phyloP scores from a whole-genome alignment of 2,329 filamentous ascomycete genomes.

The Endoconidiophora laricicola region DNA sequence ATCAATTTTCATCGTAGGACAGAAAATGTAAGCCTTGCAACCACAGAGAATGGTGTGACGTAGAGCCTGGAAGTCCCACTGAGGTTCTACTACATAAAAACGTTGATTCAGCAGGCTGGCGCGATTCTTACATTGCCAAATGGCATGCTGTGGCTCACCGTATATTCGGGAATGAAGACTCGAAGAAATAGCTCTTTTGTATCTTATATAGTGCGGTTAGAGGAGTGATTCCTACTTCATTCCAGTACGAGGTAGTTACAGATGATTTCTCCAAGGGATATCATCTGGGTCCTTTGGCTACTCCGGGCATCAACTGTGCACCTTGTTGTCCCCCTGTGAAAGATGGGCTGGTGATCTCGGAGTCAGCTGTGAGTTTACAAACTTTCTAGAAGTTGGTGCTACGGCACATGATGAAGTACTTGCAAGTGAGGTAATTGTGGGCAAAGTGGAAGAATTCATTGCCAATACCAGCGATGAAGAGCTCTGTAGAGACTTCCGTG shows the following conservation, averaged over 20 bases:
- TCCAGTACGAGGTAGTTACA: not conserved
- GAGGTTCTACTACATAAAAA: not conserved
- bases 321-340: not conserved
- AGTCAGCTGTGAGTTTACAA: conserved; percentile 1
- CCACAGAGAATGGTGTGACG: not conserved
- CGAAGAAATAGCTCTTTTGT: not conserved
- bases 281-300: not conserved
- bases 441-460: not conserved
- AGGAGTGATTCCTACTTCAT: not conserved
- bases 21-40: not conserved
- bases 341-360: not conserved
- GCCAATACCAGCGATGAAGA: not conserved
- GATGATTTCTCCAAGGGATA: not conserved
- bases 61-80: not conserved
- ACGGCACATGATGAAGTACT: not conserved
- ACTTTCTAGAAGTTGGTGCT: not conserved
- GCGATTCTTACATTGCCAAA: not conserved
- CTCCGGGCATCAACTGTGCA: not conserved
- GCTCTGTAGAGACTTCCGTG: not conserved
- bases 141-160: not conserved
- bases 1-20: not conserved
- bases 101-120: not conserved
- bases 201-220: not conserved
- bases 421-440: not conserved
- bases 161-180: not conserved